These are phyloP conservation scores for Cladorrhinum sp. DNA, from an alignment of 2,329 filamentous ascomycete genomes.

Conservation along the genomic window DNA sequence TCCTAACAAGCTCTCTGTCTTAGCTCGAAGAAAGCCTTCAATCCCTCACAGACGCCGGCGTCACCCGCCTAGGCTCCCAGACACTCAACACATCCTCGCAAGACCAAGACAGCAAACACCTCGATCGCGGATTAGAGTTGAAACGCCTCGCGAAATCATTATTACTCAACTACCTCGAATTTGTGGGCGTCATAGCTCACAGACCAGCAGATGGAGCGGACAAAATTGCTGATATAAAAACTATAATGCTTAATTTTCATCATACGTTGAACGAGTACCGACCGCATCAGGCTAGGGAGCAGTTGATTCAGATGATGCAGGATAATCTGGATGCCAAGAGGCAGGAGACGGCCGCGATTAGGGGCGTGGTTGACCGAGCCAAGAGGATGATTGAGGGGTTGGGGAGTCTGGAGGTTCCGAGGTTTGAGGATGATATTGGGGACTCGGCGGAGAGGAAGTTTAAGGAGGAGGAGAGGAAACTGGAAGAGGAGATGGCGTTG, in stretches of 20 bases:
- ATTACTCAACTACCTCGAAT: conserved; percentile 83
- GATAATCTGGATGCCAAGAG: conserved; percentile 70
- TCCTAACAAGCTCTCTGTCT: not conserved
- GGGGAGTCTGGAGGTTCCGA: conserved; percentile 46
- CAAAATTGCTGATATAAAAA: conserved; percentile 76
- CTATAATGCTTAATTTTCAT: conserved; percentile 85
- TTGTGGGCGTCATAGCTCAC: conserved; percentile 68
- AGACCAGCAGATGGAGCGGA: conserved; percentile 62
- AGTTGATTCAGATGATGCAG: conserved; percentile 83
- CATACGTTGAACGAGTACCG: conserved; percentile 92
- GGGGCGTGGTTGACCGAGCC: conserved; percentile 68
- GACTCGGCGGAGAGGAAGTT: not conserved
- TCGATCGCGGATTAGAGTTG: conserved; percentile 65
- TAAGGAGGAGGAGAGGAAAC: not conserved
- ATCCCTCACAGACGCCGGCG: conserved; percentile 66
- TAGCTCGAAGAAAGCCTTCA: conserved; percentile 61
- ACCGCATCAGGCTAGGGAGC: conserved; percentile 88
- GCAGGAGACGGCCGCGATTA: conserved; percentile 69
- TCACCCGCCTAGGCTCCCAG: conserved; percentile 58
- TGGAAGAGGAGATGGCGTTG: not conserved
- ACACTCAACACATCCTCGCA: conserved; percentile 29
- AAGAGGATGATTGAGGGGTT: conserved; percentile 70
- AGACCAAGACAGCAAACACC: conserved; percentile 52
- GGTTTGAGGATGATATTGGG: conserved; percentile 20
- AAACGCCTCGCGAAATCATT: conserved; percentile 80